Conservation (phyloP, 805 yeast genomes). For the Candida orba region DNA sequence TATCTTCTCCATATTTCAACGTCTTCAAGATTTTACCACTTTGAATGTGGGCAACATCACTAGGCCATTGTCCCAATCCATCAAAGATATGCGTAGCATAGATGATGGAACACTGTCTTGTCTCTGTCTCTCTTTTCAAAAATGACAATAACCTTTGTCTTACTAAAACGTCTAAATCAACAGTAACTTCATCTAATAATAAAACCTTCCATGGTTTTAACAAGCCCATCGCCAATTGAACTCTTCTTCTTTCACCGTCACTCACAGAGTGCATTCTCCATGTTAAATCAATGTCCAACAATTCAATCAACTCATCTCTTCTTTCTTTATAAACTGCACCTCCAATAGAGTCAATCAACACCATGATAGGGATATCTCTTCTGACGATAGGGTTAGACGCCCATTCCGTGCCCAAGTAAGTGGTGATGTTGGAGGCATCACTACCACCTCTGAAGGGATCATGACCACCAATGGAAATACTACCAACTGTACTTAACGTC, state of each 20-base stretch:
- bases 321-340: constrained; percentile 66
- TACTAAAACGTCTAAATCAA: constrained; percentile 90
- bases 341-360: constrained; percentile 75
- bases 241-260: constrained; percentile 94
- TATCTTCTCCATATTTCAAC: constrained; percentile 26
- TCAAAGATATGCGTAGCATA: constrained; percentile 97
- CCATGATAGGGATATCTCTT: constrained; percentile 82
- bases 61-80: constrained; percentile 89
- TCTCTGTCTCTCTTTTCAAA: constrained; percentile 63
- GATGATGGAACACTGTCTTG: constrained; percentile 67
- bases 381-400: constrained; percentile 85
- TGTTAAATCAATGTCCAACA: constrained; percentile 75
- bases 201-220: constrained; percentile 84
- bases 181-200: constrained; percentile 93
- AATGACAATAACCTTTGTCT: constrained; percentile 67
- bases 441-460: constrained; percentile 74
- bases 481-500: constrained; percentile 70
- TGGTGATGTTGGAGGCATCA: constrained; percentile 43
- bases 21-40: constrained; percentile 48
- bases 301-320: constrained; percentile 64
- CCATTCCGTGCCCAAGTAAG: constrained; percentile 97
- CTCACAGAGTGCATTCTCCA: constrained; percentile 93
- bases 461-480: constrained; percentile 64
- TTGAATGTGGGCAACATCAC: constrained; percentile 69
- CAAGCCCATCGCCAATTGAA: constrained; percentile 89